Percentiles rank a stretch among this genome's conserved stretches.
These are phyloP conservation scores for Candida broadrunensis DNA, from an alignment of 805 yeast species.

Conservation along the genomic window DNA sequence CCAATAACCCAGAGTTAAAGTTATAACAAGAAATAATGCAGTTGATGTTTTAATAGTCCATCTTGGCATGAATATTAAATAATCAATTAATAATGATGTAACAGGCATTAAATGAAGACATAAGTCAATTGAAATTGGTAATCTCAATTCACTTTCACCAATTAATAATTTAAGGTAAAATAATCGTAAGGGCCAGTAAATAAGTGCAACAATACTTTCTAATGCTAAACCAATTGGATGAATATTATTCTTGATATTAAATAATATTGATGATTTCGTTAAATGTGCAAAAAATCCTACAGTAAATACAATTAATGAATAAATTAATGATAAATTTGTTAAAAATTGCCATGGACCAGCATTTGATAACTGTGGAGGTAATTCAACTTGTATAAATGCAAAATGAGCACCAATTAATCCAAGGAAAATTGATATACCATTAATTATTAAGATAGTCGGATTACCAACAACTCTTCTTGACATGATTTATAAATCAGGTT, in stretches of 20 bases:
- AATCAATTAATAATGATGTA: constrained; percentile 50
- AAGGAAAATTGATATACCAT: constrained; percentile 21
- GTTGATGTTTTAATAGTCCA: constrained; percentile 32
- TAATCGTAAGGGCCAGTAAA: constrained; percentile 69
- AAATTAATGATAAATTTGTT: constrained; percentile 58
- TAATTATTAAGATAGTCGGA: constrained; percentile 19
- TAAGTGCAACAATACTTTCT: constrained; percentile 58
- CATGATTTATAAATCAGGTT: too few relatives aligned
- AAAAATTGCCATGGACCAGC: constrained; percentile 75
- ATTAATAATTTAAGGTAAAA: constrained; percentile 50
- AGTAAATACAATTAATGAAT: constrained; percentile 43
- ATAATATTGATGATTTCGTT: constrained; percentile 18
- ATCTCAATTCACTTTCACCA: constrained; percentile 23
- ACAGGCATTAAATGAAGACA: constrained; percentile 61
- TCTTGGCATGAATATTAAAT: constrained; percentile 48
- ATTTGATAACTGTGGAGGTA: constrained; percentile 48
- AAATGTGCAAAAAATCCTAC: constrained; percentile 38
- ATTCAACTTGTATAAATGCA: constrained; percentile 15
- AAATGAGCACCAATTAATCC: constrained; percentile 26
- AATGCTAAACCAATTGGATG: constrained; percentile 56
- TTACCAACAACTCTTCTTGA: constrained; percentile 27
- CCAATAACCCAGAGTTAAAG: constrained; percentile 52
- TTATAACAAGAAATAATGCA: constrained; percentile 38
- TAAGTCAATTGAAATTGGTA: constrained; percentile 53
- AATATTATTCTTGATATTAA: constrained; percentile 34